Evolutionary conservation across 768 basidiomycete genomes (phyloP).

Genomic region (Amanita subjunquillea): DNA sequence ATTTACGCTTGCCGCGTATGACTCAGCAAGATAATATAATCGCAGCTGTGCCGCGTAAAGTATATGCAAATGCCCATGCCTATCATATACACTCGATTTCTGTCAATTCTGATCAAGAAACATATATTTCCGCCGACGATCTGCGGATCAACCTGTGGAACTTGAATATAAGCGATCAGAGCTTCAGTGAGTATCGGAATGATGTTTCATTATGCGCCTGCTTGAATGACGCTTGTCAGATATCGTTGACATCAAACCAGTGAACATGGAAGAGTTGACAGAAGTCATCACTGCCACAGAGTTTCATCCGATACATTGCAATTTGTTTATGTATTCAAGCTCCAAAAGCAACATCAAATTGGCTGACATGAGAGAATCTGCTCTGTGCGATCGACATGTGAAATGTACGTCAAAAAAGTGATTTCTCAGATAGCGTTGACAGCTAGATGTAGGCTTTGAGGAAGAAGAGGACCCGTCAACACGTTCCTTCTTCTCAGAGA

Average conservation of each 20-base stretch:
- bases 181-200: conserved; percentile 74
- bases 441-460: conserved; percentile 68
- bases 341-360: conserved; percentile 99
- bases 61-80: conserved; percentile 97
- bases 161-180: conserved; percentile 95
- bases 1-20: conserved; percentile 85
- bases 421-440: conserved; percentile 8
- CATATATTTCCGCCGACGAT: conserved; percentile 99
- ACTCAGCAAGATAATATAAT: conserved; percentile 94
- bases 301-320: conserved; percentile 96
- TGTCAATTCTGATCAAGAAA: conserved; percentile 98
- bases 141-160: conserved; percentile 98
- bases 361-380: conserved; percentile 98
- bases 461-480: conserved; percentile 97
- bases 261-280: conserved; percentile 99
- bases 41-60: conserved; percentile 96
- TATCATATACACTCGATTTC: conserved; percentile 99
- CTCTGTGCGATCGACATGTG: conserved; percentile 90
- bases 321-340: conserved; percentile 98
- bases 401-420: conserved; percentile 59
- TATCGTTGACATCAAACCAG: conserved; percentile 99
- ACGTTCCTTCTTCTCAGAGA: conserved; percentile 98
- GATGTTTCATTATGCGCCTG: background rate
- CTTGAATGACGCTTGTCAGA: conserved; percentile 36
- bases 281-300: conserved; percentile 99